Evolutionary conservation across 2,329 filamentous ascomycete genomes (phyloP).

Genomic region (Hymenoscyphus linearis): DNA sequence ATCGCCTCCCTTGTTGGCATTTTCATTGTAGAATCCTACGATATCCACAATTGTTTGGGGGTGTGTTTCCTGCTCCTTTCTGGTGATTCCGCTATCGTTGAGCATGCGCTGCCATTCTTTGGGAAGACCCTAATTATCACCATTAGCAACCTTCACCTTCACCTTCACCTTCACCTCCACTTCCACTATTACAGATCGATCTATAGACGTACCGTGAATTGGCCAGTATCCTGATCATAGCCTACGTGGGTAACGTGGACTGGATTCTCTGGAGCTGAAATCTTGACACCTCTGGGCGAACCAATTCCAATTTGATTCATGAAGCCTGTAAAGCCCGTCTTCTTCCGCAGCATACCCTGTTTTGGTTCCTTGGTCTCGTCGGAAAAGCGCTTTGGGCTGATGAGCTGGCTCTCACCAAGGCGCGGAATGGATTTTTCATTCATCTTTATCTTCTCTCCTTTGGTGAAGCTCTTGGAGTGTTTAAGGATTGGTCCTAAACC

Average conservation of each 20-base stretch:
- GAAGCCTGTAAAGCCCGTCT: constrained; percentile 82
- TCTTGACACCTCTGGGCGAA: constrained; percentile 84
- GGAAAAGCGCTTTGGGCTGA: constrained; percentile 67
- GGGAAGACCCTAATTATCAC: constrained; percentile 63
- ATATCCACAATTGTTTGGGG: constrained; percentile 95
- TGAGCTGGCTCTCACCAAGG: constrained; percentile 40
- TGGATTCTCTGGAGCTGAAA: constrained; percentile 96
- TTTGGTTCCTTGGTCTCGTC: constrained; percentile 68
- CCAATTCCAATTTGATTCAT: constrained; percentile 75
- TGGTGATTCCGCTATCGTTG: constrained; percentile 91
- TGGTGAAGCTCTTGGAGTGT: constrained; percentile 61
- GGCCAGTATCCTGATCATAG: constrained; percentile 91
- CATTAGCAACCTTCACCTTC: constrained; percentile 14
- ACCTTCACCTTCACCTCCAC: constrained; percentile 18
- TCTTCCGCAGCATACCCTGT: constrained; percentile 64
- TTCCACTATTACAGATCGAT: neutral
- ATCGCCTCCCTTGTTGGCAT: constrained; percentile 65
- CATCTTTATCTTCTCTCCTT: constrained; percentile 41
- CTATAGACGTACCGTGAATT: constrained; percentile 72
- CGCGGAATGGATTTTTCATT: constrained; percentile 42
- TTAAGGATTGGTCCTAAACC: constrained; percentile 52
- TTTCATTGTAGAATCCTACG: constrained; percentile 95
- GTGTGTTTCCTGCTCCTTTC: constrained; percentile 92
- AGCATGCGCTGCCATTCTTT: constrained; percentile 97
- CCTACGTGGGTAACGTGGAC: constrained; percentile 97